phyloP scores from a whole-genome alignment of 1,284 basidiomycete genomes.

The Microbotryum intermedium region DNA sequence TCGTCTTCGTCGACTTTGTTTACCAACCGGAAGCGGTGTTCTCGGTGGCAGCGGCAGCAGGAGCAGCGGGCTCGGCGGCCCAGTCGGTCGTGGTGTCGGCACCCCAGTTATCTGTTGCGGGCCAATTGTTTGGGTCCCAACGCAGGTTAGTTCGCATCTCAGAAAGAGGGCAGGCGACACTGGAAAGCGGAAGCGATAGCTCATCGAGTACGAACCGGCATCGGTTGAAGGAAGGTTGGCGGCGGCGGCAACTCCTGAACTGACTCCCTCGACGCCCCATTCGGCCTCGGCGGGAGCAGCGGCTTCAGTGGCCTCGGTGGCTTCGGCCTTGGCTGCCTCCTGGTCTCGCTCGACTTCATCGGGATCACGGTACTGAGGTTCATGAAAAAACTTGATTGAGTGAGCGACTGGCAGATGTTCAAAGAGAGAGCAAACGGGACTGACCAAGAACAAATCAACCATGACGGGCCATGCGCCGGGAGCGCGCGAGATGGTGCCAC shows the following conservation, averaged over 20 bases:
- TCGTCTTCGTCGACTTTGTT: too few species aligned
- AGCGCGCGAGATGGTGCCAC: constrained; percentile 82
- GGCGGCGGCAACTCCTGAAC: constrained; percentile 39
- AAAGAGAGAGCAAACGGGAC: not conserved
- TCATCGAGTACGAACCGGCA: constrained; percentile 9
- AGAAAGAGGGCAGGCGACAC: too few species aligned
- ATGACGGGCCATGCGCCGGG: constrained; percentile 92
- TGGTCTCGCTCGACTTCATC: constrained; percentile 98
- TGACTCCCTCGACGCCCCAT: constrained; percentile 34
- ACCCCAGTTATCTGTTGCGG: constrained; percentile 30
- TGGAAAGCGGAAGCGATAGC: too few species aligned
- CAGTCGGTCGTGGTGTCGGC: constrained; percentile 19
- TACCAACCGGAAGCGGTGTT: constrained; percentile 2
- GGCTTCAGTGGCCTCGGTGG: constrained; percentile 41
- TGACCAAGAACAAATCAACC: constrained; percentile 94
- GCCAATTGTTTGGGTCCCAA: constrained; percentile 17
- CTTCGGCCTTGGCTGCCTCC: constrained; percentile 53
- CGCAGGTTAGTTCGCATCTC: too few species aligned
- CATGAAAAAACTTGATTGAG: not conserved
- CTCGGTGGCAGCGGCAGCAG: not conserved
- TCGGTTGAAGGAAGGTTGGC: constrained; percentile 31
- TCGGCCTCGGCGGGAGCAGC: constrained; percentile 40
- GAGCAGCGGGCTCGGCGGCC: constrained; percentile 18
- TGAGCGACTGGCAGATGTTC: too few species aligned
- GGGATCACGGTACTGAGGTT: constrained; percentile 78